Evolutionary conservation across 805 yeast species (phyloP), one percentile per base, ranked within the genome.

Genomic region (Cyberlindnera petersonii): DNA sequence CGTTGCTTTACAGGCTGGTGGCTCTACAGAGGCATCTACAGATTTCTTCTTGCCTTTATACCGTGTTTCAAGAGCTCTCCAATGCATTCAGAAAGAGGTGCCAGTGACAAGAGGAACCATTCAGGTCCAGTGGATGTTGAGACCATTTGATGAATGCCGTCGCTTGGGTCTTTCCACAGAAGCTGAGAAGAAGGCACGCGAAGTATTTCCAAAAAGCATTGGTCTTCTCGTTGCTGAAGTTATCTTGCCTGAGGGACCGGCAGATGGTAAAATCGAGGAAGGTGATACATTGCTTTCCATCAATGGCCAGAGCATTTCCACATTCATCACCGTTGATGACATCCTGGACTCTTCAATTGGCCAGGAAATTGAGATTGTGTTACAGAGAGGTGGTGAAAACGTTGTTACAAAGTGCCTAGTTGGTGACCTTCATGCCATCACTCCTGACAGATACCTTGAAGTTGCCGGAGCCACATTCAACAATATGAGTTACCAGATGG

Each of bases 1-100:
- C 0, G 86, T 89, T 15, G 96, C 97, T 0, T 65, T 89, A 37
- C 96, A 87, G 62, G 97, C 97, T 2, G 97, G 97, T 55, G 97
- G 97, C 3, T 77, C 85, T 6, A 75, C 88, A 1, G 93, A 85
- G 49, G 89, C 96, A 1, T 86, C 96, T 0, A 89, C 96, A 0
- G 97, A 89, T 64, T 89, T 86, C 65, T 89, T 89, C 57, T 63
- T 89, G 35, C 97, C 97, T 0, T 76, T 89, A 7, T 80, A 79
- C 60, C 70, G 96, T 56, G 94, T 89, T 2, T 63, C 77, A 44
- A 75, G 97, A 47, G 96, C 96, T 0, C 71, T 89, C 47, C 66
- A 66, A 44, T 86, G 95, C 53, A 63, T 88, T 18, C 95, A 85
- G 59, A 52, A 62, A 3, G 55, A 61, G 0, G 41, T 59, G 32